Evolutionary conservation across 768 basidiomycete species (phyloP).

Genomic region (Xerocomellus amylosporus): DNA sequence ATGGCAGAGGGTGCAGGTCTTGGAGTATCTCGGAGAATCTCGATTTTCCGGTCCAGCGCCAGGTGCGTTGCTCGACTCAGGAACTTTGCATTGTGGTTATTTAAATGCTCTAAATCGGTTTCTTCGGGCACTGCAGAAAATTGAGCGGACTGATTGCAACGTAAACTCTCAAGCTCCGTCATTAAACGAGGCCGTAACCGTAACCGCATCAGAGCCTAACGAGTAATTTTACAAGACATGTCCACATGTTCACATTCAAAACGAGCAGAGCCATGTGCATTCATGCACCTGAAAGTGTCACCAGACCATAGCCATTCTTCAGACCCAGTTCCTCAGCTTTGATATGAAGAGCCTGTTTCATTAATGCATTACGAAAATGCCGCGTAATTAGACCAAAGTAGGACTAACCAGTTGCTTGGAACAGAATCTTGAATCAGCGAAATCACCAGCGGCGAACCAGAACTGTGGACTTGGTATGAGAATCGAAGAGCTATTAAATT

Average conservation of each 20-base stretch:
- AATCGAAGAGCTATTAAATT: background rate
- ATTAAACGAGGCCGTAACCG: background rate
- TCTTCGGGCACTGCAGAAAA: too few relatives aligned
- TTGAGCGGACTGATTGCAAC: background rate
- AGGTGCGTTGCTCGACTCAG: background rate
- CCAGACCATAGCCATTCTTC: background rate
- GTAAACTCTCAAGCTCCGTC: background rate
- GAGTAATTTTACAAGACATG: background rate
- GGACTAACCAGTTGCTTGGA: conserved; percentile 6
- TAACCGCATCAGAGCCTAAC: background rate
- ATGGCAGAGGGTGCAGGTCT: background rate
- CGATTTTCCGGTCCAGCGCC: background rate
- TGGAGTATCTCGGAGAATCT: background rate
- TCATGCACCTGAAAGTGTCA: background rate
- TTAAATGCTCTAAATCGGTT: background rate
- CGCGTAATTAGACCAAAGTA: background rate
- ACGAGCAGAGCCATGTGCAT: background rate
- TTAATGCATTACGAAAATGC: background rate
- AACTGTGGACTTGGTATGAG: background rate
- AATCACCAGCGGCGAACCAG: conserved; percentile 3
- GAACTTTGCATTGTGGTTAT: background rate
- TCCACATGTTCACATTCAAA: background rate
- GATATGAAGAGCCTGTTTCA: conserved; percentile 2
- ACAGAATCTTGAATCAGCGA: background rate
- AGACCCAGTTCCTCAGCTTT: conserved; percentile 5